These are phyloP conservation scores for Apophysomyces variabilis DNA, from an alignment of 371 early-diverging fungal species.

Conservation along the genomic window DNA sequence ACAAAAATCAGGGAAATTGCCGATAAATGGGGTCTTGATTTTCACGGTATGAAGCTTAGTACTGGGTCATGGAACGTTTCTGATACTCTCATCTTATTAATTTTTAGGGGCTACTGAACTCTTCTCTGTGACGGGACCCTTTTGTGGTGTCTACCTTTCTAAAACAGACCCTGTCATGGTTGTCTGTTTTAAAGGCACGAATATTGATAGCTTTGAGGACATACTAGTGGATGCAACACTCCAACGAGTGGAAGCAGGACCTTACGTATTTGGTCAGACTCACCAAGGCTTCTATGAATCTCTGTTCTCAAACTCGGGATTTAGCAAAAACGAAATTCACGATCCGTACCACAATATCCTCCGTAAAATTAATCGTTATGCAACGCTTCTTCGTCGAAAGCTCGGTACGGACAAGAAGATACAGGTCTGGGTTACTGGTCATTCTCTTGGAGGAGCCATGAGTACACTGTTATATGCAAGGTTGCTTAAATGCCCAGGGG, in stretches of 20 bases:
- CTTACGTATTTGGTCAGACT: constrained; percentile 32
- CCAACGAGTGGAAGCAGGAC: constrained; percentile 34
- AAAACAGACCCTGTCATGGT: constrained; percentile 44
- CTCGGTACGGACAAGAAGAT: constrained; percentile 16
- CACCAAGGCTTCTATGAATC: constrained; percentile 40
- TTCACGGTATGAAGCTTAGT: constrained; percentile 22
- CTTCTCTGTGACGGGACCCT: constrained; percentile 48
- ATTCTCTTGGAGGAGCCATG: constrained; percentile 51
- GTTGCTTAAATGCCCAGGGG: constrained; percentile 32
- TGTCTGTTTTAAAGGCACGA: constrained; percentile 48
- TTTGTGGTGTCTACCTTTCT: constrained; percentile 45
- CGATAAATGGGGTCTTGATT: constrained; percentile 31
- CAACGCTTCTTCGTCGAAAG: constrained; percentile 16
- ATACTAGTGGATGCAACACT: constrained; percentile 35
- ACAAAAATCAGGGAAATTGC: constrained; percentile 19
- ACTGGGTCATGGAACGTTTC: constrained; percentile 6
- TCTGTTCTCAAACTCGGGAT: constrained; percentile 22
- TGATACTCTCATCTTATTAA: too few relatives aligned
- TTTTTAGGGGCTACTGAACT: constrained; percentile 46
- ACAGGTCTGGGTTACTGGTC: constrained; percentile 54
- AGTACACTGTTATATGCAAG: constrained; percentile 44
- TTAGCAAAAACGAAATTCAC: constrained; percentile 22
- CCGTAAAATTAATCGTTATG: constrained; percentile 34
- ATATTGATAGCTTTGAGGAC: constrained; percentile 29
- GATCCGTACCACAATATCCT: constrained; percentile 48